Base-by-base conservation (phyloP, 108 stramenopile genomes). In the Cyclotella choctawhatcheeana region DNA sequence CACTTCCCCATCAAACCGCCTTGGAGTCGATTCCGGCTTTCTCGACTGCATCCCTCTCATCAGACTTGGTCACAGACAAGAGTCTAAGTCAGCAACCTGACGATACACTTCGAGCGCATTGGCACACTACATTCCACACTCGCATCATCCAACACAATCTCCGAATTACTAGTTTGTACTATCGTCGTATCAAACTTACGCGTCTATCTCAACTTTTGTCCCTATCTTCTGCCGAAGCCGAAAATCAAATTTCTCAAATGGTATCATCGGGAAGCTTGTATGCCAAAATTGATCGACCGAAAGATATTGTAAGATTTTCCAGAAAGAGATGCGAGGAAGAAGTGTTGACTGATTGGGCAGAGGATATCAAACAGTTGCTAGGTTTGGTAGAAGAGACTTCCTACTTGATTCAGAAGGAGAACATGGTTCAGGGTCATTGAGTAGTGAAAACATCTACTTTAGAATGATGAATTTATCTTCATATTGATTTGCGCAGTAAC, bases 81-180 rank as follows among this genome's bases (percentile, higher is more conserved):
- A 51, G 16, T 33, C 25, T 6, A n/a, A 26, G 54, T 1, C 27
- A 21, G 18, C 58, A 50, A 24, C 51, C 17, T 0, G 54, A 54
- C 17, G 25, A 53, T 26, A 26, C 51, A 14, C 71, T 64, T 48
- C 50, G 47, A 22, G 59, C 58, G 18, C 87, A 88, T 70, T 97
- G 95, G 92, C 77, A 72, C 21, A 82, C 84, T 25, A 80, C 77
- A 35, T 94, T 99, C 43, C 86, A 93, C 70, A 84, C 83, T 32
- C 89, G 99, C 45, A 95, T 99, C 64, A 85, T 96, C 22, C 96
- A 99, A 80, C 98, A 99, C 89, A 99, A 99, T 85, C 83, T 99
- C 50, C 91, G 99, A 16, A 81, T 96, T 22, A 78, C 77, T 6
- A 77, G 94, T 6, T 27, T 80, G 26, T 99, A 98, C 82, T 99